phyloP scores from a whole-genome alignment of 2,329 filamentous ascomycete genomes.

The Pyrenochaeta sp. region DNA sequence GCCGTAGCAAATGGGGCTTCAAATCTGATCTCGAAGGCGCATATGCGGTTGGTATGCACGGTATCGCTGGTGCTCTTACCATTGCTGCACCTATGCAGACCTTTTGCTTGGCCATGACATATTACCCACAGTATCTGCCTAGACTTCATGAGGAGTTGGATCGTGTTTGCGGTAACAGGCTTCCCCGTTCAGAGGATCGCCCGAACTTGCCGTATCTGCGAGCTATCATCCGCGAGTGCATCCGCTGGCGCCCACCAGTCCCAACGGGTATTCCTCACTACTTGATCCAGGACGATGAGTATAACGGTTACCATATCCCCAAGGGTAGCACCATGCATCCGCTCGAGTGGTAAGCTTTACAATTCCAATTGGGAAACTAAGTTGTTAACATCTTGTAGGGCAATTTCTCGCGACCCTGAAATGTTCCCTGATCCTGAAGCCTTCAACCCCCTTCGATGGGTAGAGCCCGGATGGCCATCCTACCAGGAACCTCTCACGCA shows the following conservation, averaged over 20 bases:
- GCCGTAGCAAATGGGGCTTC: constrained; percentile 50
- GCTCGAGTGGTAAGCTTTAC: constrained; percentile 50
- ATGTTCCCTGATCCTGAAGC: constrained; percentile 73
- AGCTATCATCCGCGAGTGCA: constrained; percentile 48
- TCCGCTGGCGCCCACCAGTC: constrained; percentile 56
- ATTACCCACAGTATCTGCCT: constrained; percentile 53
- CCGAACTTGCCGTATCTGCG: constrained; percentile 50
- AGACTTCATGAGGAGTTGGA: constrained; percentile 52
- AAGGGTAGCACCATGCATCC: constrained; percentile 59
- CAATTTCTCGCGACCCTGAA: constrained; percentile 60
- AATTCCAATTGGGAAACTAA: background rate
- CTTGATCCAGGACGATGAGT: constrained; percentile 63
- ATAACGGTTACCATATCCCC: constrained; percentile 64
- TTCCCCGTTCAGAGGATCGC: constrained; percentile 47
- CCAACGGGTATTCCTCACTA: constrained; percentile 62
- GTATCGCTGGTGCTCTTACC: constrained; percentile 56
- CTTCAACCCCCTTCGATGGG: constrained; percentile 66
- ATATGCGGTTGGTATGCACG: constrained; percentile 57
- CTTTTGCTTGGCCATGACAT: constrained; percentile 56
- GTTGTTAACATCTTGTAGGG: constrained; percentile 43
- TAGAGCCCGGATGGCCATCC: constrained; percentile 63
- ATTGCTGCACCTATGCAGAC: constrained; percentile 57
- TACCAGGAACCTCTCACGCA: constrained; percentile 60
- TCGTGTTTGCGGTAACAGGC: constrained; percentile 48
- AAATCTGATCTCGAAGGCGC: constrained; percentile 54